Evolutionary conservation across 2,329 filamentous ascomycete species (phyloP), one percentile per base, ranked within the genome.

Genomic region (Elsinoe necatrix): DNA sequence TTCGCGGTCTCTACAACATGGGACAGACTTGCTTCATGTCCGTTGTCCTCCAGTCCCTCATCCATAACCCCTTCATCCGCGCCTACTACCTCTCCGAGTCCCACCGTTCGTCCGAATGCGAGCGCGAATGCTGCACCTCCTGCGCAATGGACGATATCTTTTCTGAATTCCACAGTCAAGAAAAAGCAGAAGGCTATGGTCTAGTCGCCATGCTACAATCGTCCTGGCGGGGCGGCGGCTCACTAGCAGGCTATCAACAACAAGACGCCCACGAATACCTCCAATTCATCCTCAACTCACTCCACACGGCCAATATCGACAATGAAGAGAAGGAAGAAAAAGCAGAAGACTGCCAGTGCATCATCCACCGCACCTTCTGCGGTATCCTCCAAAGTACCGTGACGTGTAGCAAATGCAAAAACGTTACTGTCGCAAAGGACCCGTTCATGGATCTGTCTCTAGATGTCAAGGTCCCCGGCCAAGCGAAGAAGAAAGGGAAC

Each of bases 11-110:
- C 59, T 96, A 95, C 72, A 98, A 97, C 67, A 92, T 95, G 69
- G 93, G 92, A n/a, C 90, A 95, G 58, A 97, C 93, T 9, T 98
- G 92, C 75, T 98, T 96, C 72, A 92, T 97, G 79, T 95, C 93
- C 64, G 92, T 96, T 27, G 90, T 97, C 48, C 78, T 98, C 14
- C 93, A 97, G 70, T 90, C 87, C 57, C 84, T 98, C 64, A 81
- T 97, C 56, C 92, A 96, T 73, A 96, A 97, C 67, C 92, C 92
- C 0, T 80, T 96, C 43, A 80, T 98, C 27, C 84, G 89, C 59
- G 91, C 92, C 64, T 97, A 89, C 71, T 97, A 95, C 69, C 83
- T 98, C 4, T 85, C 87, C 39, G 91, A 95, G 68, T 89, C 91
- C 0, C 92, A 98, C 70, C 85, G 86, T 64, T 85, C 83, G 57